A percentile compares a stretch with the other conserved stretches of the same genome.
These are phyloP conservation scores for Claviceps sp. DNA, from an alignment of 2,329 filamentous ascomycete species.

Conservation along the genomic window DNA sequence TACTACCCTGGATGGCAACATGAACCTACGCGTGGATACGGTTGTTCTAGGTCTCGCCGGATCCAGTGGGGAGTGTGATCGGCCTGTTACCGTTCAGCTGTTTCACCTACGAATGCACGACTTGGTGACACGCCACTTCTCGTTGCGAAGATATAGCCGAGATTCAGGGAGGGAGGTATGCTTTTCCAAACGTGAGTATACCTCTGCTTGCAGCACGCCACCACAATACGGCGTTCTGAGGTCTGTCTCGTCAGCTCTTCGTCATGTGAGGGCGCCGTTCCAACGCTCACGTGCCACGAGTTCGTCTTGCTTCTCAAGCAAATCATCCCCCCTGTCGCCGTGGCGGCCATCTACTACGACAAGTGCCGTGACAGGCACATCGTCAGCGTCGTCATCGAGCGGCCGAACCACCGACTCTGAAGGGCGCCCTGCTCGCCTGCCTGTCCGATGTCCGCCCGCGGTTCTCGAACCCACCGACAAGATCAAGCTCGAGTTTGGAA, in stretches of 20 bases:
- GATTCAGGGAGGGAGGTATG: conserved; percentile 90
- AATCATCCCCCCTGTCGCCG: conserved; percentile 12
- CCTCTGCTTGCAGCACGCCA: conserved; percentile 9
- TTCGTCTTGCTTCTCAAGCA: conserved; percentile 4
- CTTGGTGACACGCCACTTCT: conserved; percentile 73
- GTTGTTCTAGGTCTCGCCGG: conserved; percentile 32
- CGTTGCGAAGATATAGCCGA: conserved; percentile 78
- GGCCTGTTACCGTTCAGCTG: conserved; percentile 48
- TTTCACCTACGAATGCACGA: conserved; percentile 96
- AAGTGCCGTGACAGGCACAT: conserved; percentile 10
- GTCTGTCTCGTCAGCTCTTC: conserved; percentile 33
- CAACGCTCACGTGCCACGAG: conserved; percentile 13
- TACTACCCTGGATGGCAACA: conserved; percentile 80
- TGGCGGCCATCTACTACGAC: conserved; percentile 9
- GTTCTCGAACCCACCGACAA: conserved; percentile 52
- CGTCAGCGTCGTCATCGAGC: background rate
- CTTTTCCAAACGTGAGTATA: conserved; percentile 60
- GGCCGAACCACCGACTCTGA: background rate
- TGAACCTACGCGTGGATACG: conserved; percentile 87
- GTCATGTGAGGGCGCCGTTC: conserved; percentile 26
- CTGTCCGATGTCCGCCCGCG: conserved; percentile 10
- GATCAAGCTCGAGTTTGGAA: conserved; percentile 88
- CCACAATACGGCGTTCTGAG: conserved; percentile 1
- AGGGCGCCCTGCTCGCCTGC: background rate
- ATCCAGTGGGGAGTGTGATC: background rate